Base-by-base conservation (phyloP, 1,284 basidiomycete species). In the Cryptococcus sp. region DNA sequence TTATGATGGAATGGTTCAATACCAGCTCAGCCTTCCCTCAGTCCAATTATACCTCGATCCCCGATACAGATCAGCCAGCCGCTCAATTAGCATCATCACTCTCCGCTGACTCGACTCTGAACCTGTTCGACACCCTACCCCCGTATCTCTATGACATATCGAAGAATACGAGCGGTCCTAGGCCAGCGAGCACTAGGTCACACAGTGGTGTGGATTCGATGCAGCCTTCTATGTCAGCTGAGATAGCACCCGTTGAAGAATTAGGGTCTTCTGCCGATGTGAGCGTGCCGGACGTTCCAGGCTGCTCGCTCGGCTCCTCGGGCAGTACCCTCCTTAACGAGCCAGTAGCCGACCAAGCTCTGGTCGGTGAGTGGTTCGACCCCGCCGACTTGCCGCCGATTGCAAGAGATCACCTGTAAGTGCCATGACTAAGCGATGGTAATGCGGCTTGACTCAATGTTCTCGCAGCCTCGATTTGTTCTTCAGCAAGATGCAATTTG, bases 301-400 rank as follows among this genome's bases (percentile, higher is more conserved):
- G 46, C 50, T 27, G 40, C 54, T 13, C 53, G 50, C 5, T 56
- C 22, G 16, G 41, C 22, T 35, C 31, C 8, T 35, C 31, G 13
- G 10, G 13, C 31, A 35, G 31, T 35, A 8, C 10, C 13, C 31
- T 8, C 10, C 2, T 13, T 2, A 8, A 35, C 8, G 31, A 35
- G 13, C 31, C 31, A 8, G 8, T 35, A 35, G 5, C 5, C 10
- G 31, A 10, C 8, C 7, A 10, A 35, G 31, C 4, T 3, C 53
- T 74, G 10, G 69, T 75, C 0, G 74, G 72, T 23, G 74, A 73
- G 0, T 76, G 74, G 74, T 71, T 71, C 45, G 72, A 75, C 46
- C 67, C 73, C 5, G 64, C 68, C 17, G 73, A 75, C 57, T 55
- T 76, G 48, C 73, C 73, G 0, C 63, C 63, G 35, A 61, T 69